Percentiles rank a stretch among this genome's conserved stretches.
Conservation (phyloP, 2,329 filamentous ascomycete genomes). For the Acarospora socialis region DNA sequence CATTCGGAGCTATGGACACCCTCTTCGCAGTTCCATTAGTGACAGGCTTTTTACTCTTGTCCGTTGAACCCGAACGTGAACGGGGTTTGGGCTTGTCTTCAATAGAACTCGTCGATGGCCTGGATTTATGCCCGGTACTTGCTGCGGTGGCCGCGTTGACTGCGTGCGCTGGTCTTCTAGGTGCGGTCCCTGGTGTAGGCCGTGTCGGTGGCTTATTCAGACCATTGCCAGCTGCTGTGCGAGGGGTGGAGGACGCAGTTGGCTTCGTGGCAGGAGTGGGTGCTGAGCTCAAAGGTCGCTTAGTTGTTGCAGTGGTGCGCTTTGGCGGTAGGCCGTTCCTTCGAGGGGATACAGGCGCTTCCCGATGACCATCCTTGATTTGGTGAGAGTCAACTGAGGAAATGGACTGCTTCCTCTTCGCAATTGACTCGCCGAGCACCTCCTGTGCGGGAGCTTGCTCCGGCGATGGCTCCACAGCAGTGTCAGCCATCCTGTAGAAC, state of each 20-base stretch:
- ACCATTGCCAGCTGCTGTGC: not conserved
- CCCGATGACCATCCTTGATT: not conserved
- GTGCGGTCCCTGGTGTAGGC: not conserved
- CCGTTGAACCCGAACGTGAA: not conserved
- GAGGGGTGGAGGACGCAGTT: conserved; percentile 2
- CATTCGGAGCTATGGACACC: not conserved
- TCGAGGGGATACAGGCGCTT: not conserved
- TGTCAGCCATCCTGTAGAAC: too few relatives aligned
- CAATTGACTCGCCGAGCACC: not conserved
- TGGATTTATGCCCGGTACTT: not conserved
- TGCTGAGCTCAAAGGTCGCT: not conserved
- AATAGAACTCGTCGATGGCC: not conserved
- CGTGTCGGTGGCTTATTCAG: not conserved
- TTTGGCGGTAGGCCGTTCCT: conserved; percentile 1
- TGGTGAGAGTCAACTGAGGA: not conserved
- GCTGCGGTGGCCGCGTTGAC: not conserved
- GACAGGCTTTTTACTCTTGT: not conserved
- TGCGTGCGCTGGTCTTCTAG: not conserved
- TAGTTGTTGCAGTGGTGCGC: not conserved
- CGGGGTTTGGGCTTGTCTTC: not conserved
- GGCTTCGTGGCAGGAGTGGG: not conserved
- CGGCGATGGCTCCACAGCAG: too few relatives aligned
- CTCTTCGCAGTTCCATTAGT: not conserved
- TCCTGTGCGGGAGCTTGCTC: not conserved
- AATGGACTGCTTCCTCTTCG: too few relatives aligned